Evolutionary conservation across 768 basidiomycete species (phyloP).

Genomic region (Leccinellum rugosiceps): DNA sequence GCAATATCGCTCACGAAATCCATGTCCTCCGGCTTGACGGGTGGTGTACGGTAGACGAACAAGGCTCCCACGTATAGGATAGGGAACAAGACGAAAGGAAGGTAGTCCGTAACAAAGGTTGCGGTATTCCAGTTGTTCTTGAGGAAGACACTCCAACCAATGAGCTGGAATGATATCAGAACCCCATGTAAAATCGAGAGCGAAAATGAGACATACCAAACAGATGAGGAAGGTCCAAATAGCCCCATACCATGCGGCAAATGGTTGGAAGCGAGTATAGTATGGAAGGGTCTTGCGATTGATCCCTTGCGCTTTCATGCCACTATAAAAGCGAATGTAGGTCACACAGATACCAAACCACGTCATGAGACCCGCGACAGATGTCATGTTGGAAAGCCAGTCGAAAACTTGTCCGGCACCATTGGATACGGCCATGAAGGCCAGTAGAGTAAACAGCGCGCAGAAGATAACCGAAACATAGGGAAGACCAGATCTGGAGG

Average conservation of each 20-base stretch:
- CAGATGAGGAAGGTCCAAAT: slow-evolving; percentile 47
- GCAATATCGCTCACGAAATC: slow-evolving; percentile 75
- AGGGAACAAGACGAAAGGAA: slow-evolving; percentile 70
- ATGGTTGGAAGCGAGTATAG: slow-evolving; percentile 64
- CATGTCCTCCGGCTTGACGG: slow-evolving; percentile 58
- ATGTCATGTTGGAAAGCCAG: slow-evolving; percentile 79
- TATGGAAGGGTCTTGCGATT: slow-evolving; percentile 72
- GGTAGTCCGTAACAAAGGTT: slow-evolving; percentile 79
- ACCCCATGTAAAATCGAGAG: not conserved
- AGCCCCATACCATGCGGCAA: slow-evolving; percentile 56
- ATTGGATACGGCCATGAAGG: slow-evolving; percentile 72
- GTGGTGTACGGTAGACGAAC: slow-evolving; percentile 35
- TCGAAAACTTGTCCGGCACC: slow-evolving; percentile 73
- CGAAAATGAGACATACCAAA: slow-evolving; percentile 45
- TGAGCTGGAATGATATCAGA: slow-evolving; percentile 44
- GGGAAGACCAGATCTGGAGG: slow-evolving; percentile 73
- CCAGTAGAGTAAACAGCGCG: slow-evolving; percentile 61
- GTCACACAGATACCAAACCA: slow-evolving; percentile 79
- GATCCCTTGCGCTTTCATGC: slow-evolving; percentile 76
- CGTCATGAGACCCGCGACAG: slow-evolving; percentile 67
- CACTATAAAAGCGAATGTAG: slow-evolving; percentile 83
- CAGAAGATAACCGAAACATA: slow-evolving; percentile 68
- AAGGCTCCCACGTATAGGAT: slow-evolving; percentile 63
- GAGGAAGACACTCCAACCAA: slow-evolving; percentile 52
- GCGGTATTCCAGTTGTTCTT: slow-evolving; percentile 51